These are phyloP conservation scores for Coemansia sp. DNA, from an alignment of 192 early-diverging fungal genomes.

Conservation along the genomic window DNA sequence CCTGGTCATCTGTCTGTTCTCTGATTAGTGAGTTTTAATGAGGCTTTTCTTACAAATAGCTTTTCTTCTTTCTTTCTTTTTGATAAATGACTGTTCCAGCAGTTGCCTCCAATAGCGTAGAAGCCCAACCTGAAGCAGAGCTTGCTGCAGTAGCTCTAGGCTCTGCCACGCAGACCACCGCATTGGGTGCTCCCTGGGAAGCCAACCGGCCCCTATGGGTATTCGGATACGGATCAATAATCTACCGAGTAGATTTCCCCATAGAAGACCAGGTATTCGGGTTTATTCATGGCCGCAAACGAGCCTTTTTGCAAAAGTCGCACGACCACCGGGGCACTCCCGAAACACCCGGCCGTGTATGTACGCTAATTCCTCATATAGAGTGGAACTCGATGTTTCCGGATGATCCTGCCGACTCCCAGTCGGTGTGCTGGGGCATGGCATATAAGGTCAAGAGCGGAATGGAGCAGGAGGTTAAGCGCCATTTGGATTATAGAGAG, in stretches of 20 bases:
- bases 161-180: constrained; percentile 1
- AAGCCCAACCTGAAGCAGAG: background rate
- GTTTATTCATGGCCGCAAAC: constrained; percentile 17
- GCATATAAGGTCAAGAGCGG: constrained; percentile 72
- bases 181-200: constrained; percentile 27
- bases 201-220: constrained; percentile 55
- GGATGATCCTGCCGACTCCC: constrained; percentile 9
- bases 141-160: background rate
- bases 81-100: constrained; percentile 2
- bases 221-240: constrained; percentile 69
- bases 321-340: constrained; percentile 86
- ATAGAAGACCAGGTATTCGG: constrained; percentile 37
- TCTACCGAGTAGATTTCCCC: constrained; percentile 73
- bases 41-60: background rate
- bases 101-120: background rate
- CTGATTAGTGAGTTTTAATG: constrained; percentile 23
- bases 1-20: constrained; percentile 25
- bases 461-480: constrained; percentile 63
- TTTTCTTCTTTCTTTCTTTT: constrained; percentile 12
- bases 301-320: constrained; percentile 55
- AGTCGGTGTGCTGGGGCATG: constrained; percentile 74
- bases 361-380: constrained; percentile 73
- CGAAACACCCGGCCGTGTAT: constrained; percentile 75
- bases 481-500: constrained; percentile 83
- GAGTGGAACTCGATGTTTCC: constrained; percentile 60